Conservation (phyloP, 345 rosid species). For the Cardiospermum halicacabum region DNA sequence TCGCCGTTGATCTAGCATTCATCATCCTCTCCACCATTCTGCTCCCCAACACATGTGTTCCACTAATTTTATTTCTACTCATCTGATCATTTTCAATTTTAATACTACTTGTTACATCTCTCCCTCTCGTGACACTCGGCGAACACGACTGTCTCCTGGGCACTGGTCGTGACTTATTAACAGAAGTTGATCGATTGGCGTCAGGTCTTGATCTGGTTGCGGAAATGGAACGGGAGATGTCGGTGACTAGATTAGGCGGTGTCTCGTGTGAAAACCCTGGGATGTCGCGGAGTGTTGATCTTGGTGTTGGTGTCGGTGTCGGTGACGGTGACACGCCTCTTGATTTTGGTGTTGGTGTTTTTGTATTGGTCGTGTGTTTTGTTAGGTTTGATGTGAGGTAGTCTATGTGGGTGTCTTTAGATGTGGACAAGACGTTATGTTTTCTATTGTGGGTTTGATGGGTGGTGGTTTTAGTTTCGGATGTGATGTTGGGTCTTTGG, state of each 20-base stretch:
- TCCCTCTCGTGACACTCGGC: constrained; percentile 35
- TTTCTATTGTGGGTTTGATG: constrained; percentile 3
- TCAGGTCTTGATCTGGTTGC: constrained; percentile 29
- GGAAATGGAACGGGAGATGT: constrained; percentile 26
- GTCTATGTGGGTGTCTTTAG: constrained; percentile 3
- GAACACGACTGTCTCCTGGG: constrained; percentile 45
- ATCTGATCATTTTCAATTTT: too few species aligned
- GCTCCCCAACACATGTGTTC: constrained; percentile 43
- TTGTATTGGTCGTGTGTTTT: constrained; percentile 8
- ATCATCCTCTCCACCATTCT: constrained; percentile 58
- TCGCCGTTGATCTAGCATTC: constrained; percentile 54
- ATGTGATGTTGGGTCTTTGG: constrained; percentile 12
- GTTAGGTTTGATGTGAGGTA: constrained; percentile 20
- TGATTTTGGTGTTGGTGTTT: constrained; percentile 23
- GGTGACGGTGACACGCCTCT: constrained; percentile 35
- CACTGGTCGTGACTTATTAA: constrained; percentile 32
- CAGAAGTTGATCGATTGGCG: constrained; percentile 29
- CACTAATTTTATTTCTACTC: background rate
- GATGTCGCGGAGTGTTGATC: constrained; percentile 27
- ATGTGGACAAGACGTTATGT: too few species aligned
- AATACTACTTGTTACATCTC: constrained; percentile 31
- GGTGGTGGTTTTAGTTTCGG: constrained; percentile 15
- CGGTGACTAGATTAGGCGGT: constrained; percentile 36
- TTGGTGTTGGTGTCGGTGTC: too few species aligned
- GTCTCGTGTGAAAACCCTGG: constrained; percentile 28